A percentile compares a stretch with the other conserved stretches of the same genome.
phyloP scores from a whole-genome alignment of 257 asterid genomes.

The Fraxinus americana region DNA sequence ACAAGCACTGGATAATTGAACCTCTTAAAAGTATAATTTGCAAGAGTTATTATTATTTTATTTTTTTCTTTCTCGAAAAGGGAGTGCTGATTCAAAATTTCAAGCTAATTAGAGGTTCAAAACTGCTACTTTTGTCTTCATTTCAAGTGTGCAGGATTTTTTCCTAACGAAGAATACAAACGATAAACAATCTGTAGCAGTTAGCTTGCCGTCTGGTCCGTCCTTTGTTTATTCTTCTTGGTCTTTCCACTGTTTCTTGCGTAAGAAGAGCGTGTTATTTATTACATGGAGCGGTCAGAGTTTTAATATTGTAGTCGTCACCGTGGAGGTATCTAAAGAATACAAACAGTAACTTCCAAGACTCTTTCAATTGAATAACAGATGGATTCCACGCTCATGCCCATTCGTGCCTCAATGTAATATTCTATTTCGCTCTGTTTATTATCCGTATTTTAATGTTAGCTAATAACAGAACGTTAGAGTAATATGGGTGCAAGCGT shows the following conservation, averaged over 20 bases:
- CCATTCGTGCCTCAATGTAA: neutral
- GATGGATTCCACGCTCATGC: neutral
- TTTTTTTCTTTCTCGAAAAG: too few relatives aligned
- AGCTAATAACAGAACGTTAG: neutral
- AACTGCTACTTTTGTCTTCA: neutral
- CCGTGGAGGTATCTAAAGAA: neutral
- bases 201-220: conserved; percentile 8
- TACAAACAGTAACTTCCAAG: neutral
- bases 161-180: neutral
- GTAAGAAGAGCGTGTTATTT: neutral
- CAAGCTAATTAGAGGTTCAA: too few relatives aligned
- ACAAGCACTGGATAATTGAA: too few relatives aligned
- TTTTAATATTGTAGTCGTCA: neutral
- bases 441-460: neutral
- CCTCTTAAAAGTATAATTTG: too few relatives aligned
- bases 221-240: neutral
- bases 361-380: neutral
- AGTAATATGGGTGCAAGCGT: neutral
- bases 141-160: neutral
- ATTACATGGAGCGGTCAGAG: neutral
- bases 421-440: neutral
- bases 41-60: too few relatives aligned
- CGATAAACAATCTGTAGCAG: neutral
- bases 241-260: conserved; percentile 2
- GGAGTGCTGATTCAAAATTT: too few relatives aligned